These are phyloP conservation scores for Davidsoniella australis DNA, from an alignment of 2,329 filamentous ascomycete species.

Conservation along the genomic window DNA sequence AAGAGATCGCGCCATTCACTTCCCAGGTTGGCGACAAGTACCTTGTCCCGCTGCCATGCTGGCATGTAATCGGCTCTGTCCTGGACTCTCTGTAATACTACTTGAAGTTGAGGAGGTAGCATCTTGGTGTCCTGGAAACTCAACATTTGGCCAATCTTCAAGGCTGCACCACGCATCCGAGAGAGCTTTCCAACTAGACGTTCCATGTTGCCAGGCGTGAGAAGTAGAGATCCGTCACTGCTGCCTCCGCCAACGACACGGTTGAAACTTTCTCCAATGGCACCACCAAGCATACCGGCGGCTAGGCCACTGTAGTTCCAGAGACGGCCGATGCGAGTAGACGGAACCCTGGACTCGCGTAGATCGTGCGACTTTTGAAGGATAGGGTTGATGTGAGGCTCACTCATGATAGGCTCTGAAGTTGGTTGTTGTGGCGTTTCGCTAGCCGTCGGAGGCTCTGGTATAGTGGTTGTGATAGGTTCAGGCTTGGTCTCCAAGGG, in stretches of 20 bases:
- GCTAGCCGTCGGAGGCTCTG: neutral
- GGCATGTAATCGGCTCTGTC: constrained; percentile 98
- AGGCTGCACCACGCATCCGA: constrained; percentile 88
- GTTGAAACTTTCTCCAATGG: constrained; percentile 69
- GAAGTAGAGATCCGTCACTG: constrained; percentile 52
- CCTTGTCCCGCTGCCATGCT: constrained; percentile 73
- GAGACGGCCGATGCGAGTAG: constrained; percentile 67
- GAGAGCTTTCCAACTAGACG: constrained; percentile 83
- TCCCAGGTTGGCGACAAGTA: constrained; percentile 64
- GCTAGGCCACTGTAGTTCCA: constrained; percentile 93
- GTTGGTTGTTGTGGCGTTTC: neutral
- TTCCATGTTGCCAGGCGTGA: constrained; percentile 84
- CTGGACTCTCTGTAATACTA: constrained; percentile 85
- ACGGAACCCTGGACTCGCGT: constrained; percentile 77
- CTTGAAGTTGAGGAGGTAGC: constrained; percentile 70
- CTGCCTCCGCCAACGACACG: constrained; percentile 52
- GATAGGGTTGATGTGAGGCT: constrained; percentile 11
- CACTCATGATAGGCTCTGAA: neutral
- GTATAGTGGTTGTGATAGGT: neutral
- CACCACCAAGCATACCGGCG: constrained; percentile 88
- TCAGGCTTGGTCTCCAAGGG: constrained; percentile 22
- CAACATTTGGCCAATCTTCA: constrained; percentile 96
- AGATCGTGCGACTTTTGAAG: constrained; percentile 42
- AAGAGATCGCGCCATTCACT: constrained; percentile 73
- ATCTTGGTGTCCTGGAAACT: constrained; percentile 96